Conservation (phyloP, 176 grass and related monocot genomes). For the Saccharum spontaneum region DNA sequence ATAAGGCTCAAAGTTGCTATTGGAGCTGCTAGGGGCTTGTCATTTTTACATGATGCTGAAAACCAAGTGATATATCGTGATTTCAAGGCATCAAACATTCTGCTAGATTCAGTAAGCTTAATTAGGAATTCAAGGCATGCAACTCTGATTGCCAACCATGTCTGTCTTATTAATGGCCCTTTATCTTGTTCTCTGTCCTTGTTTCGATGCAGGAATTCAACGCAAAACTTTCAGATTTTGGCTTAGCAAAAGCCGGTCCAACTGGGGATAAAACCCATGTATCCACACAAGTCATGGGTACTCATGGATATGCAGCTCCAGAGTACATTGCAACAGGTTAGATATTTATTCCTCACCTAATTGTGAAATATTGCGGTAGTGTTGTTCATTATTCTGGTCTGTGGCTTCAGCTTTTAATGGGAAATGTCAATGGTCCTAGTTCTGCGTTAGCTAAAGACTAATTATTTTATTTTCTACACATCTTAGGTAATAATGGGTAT, state of each 20-base stretch:
- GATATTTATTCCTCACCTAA: neutral
- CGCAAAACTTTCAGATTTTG: slow-evolving; percentile 95
- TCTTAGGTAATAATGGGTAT: neutral
- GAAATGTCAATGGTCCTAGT: neutral
- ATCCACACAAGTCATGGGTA: slow-evolving; percentile 98
- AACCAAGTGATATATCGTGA: slow-evolving; percentile 96
- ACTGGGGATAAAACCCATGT: slow-evolving; percentile 98
- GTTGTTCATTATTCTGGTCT: neutral
- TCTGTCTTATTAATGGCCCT: neutral
- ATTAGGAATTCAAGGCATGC: neutral
- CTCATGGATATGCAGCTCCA: slow-evolving; percentile 95
- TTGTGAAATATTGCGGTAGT: neutral
- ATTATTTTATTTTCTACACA: slow-evolving; percentile 1
- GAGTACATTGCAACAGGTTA: slow-evolving; percentile 98
- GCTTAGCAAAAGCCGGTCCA: slow-evolving; percentile 94
- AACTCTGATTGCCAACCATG: neutral
- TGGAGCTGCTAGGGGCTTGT: slow-evolving; percentile 87
- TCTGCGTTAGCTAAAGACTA: neutral
- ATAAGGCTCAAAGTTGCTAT: slow-evolving; percentile 95
- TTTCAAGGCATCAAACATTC: slow-evolving; percentile 98
- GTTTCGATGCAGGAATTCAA: slow-evolving; percentile 77
- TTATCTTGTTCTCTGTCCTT: slow-evolving; percentile 27
- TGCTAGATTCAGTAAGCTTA: slow-evolving; percentile 90
- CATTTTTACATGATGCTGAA: slow-evolving; percentile 91
- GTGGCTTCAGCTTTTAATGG: neutral